Evolutionary conservation across 1,139 yeast genomes (phyloP), one percentile per base, ranked within the genome.

Genomic region (Cylindricascospora bacillispora): DNA sequence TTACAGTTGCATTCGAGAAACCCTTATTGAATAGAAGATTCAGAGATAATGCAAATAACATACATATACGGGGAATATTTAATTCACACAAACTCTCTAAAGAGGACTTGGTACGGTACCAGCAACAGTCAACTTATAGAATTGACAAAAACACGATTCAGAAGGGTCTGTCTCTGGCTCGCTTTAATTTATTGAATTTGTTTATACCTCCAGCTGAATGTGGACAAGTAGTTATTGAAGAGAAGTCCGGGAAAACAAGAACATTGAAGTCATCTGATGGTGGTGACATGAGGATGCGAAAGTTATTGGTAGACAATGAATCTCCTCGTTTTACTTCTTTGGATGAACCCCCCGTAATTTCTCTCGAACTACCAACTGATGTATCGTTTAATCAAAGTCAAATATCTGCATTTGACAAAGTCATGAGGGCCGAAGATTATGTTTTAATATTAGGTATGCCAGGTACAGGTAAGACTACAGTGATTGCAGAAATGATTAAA

Each of bases 381-480:
- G 6, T 26, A 4, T 35, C 42, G 4, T 65, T 74, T 42, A 89
- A 89, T 44, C 46, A 52, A 0, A 93, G 83, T 44, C 99, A 89
- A 48, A 38, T 59, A 4, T 43, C 38, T 2, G 97, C 97, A 0
- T 64, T 89, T 26, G 65, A 71, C 9, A 68, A 65, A 39, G 83
- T 73, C 0, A 50, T 83, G 31, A 52, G 65, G 13, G 67, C 93
- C 0, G 56, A 75, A 29, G 94, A 86, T 49, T 89, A 81, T 49
- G 63, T 89, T 2, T 61, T 89, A 40, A 70, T 89, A 20, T 58
- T 86, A 34, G 99, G 99, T 1, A 89, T 92, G 98, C 98, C 98
- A 0, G 99, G 99, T 2, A 89, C 98, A 0, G 99, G 99, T 11
- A 89, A 92, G 49, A 89, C 98, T 0, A 86, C 97, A 0, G 79